These are phyloP conservation scores for Brasenia schreberi DNA, from an alignment of 164 flowering plant species.

Conservation along the genomic window DNA sequence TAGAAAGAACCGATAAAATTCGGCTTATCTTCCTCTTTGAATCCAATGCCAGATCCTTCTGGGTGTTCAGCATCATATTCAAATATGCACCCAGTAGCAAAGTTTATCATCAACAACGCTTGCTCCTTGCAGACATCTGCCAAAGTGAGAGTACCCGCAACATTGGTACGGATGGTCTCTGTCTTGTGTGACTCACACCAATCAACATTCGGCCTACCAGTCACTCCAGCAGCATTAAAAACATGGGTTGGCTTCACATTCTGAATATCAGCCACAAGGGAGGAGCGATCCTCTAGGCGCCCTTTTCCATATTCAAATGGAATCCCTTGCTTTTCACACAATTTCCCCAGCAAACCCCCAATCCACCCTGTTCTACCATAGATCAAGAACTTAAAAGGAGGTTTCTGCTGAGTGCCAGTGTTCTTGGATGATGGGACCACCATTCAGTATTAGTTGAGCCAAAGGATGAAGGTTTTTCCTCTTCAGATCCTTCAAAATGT, in stretches of 20 bases:
- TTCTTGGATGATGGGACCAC: conserved; percentile 11
- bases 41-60: conserved; percentile 63
- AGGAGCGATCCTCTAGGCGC: conserved; percentile 42
- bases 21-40: conserved; percentile 55
- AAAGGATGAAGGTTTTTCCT: conserved; percentile 10
- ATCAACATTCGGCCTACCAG: conserved; percentile 75
- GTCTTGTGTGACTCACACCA: conserved; percentile 67
- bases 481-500: conserved; percentile 38
- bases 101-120: conserved; percentile 48
- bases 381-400: conserved; percentile 39
- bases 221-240: conserved; percentile 62
- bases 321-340: conserved; percentile 56
- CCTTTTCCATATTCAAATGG: conserved; percentile 49
- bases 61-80: conserved; percentile 58
- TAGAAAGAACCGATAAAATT: conserved; percentile 59
- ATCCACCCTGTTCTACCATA: conserved; percentile 70
- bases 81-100: conserved; percentile 61
- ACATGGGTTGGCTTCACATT: conserved; percentile 55
- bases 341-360: conserved; percentile 50
- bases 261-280: conserved; percentile 34
- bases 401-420: conserved; percentile 5
- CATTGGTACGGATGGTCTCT: conserved; percentile 57
- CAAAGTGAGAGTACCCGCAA: conserved; percentile 50
- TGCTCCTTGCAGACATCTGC: conserved; percentile 60
- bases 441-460: conserved; percentile 7